phyloP scores from a whole-genome alignment of 202 grass and related monocot genomes.

The Carex arenaria region DNA sequence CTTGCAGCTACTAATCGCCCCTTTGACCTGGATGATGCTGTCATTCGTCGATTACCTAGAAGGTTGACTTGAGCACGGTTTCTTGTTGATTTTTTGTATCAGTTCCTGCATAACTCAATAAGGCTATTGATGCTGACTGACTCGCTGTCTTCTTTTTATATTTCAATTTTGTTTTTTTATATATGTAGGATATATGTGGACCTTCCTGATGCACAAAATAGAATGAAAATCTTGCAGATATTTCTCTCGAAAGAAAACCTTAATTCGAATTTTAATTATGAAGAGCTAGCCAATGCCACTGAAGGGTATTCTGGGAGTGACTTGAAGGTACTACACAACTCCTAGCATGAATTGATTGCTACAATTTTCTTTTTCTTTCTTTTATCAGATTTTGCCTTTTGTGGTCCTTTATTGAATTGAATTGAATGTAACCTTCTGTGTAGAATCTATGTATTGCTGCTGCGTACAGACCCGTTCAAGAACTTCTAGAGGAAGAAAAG shows the following conservation, averaged over 20 bases:
- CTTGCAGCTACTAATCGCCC: slow-evolving; percentile 94
- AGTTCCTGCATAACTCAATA: slow-evolving; percentile 8
- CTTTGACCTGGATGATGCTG: slow-evolving; percentile 96
- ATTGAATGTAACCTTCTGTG: slow-evolving; percentile 27
- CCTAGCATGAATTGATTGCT: slow-evolving; percentile 7
- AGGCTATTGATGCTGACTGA: not conserved
- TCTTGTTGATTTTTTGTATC: slow-evolving; percentile 19
- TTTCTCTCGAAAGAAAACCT: slow-evolving; percentile 92
- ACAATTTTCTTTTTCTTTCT: not conserved
- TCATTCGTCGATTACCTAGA: slow-evolving; percentile 91
- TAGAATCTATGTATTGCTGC: slow-evolving; percentile 89
- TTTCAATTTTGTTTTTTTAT: slow-evolving; percentile 12
- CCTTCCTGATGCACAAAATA: slow-evolving; percentile 80
- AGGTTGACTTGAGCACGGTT: slow-evolving; percentile 34
- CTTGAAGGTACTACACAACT: slow-evolving; percentile 52
- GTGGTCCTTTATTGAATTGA: slow-evolving; percentile 18
- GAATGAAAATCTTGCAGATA: slow-evolving; percentile 85
- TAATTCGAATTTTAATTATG: slow-evolving; percentile 64
- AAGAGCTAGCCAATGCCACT: slow-evolving; percentile 82
- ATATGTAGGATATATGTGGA: slow-evolving; percentile 82
- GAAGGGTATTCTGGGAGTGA: slow-evolving; percentile 99
- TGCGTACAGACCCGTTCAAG: slow-evolving; percentile 93
- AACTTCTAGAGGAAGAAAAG: slow-evolving; percentile 88
- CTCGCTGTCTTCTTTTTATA: not conserved
- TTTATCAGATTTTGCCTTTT: not conserved